Evolutionary conservation across 768 basidiomycete genomes (phyloP).

Genomic region (Mycena amicta): DNA sequence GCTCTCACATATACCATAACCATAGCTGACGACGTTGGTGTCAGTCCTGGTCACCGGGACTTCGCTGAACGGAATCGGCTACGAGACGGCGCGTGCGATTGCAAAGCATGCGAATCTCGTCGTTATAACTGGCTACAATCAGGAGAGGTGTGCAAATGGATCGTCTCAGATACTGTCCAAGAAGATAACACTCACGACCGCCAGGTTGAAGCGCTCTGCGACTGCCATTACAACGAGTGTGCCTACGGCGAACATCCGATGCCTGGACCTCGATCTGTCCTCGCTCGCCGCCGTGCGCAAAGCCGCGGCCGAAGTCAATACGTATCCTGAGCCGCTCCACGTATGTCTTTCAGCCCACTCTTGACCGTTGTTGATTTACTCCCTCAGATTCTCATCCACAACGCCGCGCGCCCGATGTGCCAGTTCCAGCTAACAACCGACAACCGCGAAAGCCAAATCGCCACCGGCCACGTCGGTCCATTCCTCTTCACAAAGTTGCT

Average conservation of each 20-base stretch:
- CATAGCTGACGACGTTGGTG: slow-evolving; percentile 2
- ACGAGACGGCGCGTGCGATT: not conserved
- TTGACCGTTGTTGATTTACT: not conserved
- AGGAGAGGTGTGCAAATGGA: slow-evolving; percentile 1
- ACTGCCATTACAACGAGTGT: slow-evolving; percentile 1
- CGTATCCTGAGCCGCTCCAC: slow-evolving; percentile 3
- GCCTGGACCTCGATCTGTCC: not conserved
- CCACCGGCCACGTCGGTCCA: not conserved
- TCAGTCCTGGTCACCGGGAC: not conserved
- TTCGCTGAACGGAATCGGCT: not conserved
- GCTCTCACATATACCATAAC: not conserved
- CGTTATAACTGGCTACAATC: not conserved
- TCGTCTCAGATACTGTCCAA: too few species aligned
- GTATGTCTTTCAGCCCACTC: not conserved
- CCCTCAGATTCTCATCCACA: slow-evolving; percentile 5
- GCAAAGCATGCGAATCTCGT: not conserved
- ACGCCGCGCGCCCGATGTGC: not conserved
- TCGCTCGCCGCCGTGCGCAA: slow-evolving; percentile 3
- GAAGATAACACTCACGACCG: too few species aligned
- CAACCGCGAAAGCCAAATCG: not conserved
- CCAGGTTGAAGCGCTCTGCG: slow-evolving; percentile 3
- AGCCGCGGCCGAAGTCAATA: slow-evolving; percentile 4
- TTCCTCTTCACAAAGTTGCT: slow-evolving; percentile 11
- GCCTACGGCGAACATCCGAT: not conserved
- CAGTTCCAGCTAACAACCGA: slow-evolving; percentile 4